phyloP scores from a whole-genome alignment of 1,284 basidiomycete genomes.

The Ustilago crameri region DNA sequence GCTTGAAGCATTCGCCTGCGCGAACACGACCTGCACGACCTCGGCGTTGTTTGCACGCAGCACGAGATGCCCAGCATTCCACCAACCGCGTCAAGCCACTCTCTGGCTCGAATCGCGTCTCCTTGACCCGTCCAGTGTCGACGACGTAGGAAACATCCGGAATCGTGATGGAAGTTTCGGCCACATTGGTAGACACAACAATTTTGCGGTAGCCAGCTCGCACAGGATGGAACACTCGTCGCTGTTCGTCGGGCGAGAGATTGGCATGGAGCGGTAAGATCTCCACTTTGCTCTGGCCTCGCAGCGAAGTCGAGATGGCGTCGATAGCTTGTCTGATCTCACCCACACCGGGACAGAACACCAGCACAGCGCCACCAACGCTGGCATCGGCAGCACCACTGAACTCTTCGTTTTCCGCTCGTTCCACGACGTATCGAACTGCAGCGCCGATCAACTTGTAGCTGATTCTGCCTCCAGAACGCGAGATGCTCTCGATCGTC shows the following conservation, averaged over 20 bases:
- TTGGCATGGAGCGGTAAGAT: constrained; percentile 90
- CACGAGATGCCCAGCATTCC: constrained; percentile 83
- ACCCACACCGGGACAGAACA: constrained; percentile 82
- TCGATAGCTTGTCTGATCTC: constrained; percentile 76
- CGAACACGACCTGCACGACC: constrained; percentile 87
- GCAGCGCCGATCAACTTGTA: constrained; percentile 80
- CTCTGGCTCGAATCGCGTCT: constrained; percentile 83
- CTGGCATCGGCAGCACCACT: constrained; percentile 62
- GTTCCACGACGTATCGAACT: constrained; percentile 76
- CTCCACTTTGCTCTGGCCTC: constrained; percentile 71
- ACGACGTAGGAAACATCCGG: constrained; percentile 67
- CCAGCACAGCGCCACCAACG: constrained; percentile 74
- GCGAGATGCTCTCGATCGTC: constrained; percentile 75
- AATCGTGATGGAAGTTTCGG: constrained; percentile 93
- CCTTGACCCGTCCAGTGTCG: constrained; percentile 89
- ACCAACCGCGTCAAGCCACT: constrained; percentile 80
- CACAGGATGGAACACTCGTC: constrained; percentile 77
- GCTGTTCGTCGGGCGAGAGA: constrained; percentile 84
- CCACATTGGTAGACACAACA: constrained; percentile 89
- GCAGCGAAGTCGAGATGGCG: constrained; percentile 71
- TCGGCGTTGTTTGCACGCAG: constrained; percentile 83
- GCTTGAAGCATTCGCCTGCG: constrained; percentile 69
- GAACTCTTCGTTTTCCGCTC: constrained; percentile 72
- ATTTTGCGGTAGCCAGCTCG: constrained; percentile 78
- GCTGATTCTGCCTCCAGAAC: constrained; percentile 76